Evolutionary conservation across 768 basidiomycete species (phyloP), one percentile per base, ranked within the genome.

Genomic region (Tricholoma flavovirens): DNA sequence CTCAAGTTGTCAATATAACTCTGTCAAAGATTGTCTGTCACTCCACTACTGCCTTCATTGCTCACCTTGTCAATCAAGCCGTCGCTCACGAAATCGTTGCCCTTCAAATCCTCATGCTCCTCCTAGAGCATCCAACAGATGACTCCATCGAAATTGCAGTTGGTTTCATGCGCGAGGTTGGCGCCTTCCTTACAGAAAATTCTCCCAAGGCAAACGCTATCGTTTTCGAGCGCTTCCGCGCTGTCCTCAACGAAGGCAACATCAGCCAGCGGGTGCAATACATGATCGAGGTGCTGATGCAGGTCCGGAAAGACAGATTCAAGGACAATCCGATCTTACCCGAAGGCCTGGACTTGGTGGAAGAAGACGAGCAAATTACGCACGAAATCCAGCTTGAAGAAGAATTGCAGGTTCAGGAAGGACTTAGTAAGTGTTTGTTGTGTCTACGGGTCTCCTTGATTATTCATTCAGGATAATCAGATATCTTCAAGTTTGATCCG

Each of bases 221-320:
- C 35, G 88, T 97, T 33, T 98, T 87, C 67, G 97, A 98, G 69
- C 90, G 95, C 21, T 98, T 98, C 83, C 88, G 97, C 46, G 92
- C 93, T 0, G 93, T 98, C 8, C 76, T 99, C 32, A 97, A 98
- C 71, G 97, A 98, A 70, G 93, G 93, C 22, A 76, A 81, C 43
- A 96, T 99, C 70, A 94, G 91, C 65, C 94, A 98, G 63, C 85
- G 97, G 62, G 92, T 96, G 26, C 97, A 98, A 68, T 99, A 98
- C 73, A 98, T 98, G 97, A 93, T 99, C 62, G 97, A 98, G 73
- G 97, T 98, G 3, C 79, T 98, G 48, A 98, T 99, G 92, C 97
- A 98, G 73, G 92, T 97, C 7, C 81, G 97, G 62, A 98, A 97
- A 76, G 97, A 99, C 77, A 95, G 93, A 72, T 98, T 92, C 79